Evolutionary conservation across 2,329 filamentous ascomycete species (phyloP), one percentile per base, ranked within the genome.

Genomic region (Penicillium freii): DNA sequence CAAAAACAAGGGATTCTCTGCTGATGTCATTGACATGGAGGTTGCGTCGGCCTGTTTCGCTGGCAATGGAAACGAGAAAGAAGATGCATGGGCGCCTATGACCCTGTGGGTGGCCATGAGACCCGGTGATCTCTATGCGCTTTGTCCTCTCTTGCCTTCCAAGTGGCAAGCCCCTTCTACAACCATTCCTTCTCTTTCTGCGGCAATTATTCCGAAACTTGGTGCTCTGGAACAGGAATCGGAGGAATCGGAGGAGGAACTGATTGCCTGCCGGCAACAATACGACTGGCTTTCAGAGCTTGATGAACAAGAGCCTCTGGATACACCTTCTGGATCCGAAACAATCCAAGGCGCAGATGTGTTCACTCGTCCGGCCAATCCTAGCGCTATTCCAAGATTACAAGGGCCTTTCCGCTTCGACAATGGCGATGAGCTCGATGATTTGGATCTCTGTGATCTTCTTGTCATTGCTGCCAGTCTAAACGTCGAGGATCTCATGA

Each of bases 101-200:
- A 97, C 94, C 0, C 81, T 99, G 11, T 99, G 93, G 91, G 80
- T 97, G 51, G 92, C 92, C n/a, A 99, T 97, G 89, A 86, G 86
- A 38, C 89, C 91, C 58, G 94, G 94, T 4, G 92, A 97, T 69
- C 84, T 97, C 6, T 99, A 99, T 70, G 92, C 93, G 1, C 79
- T 99, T 9, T 97, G 92, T 70, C 94, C 94, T 1, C 81, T 99
- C 40, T 80, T 99, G 33, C 94, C 94, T 0, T 86, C 87, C 51
- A 91, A 88, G 66, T 97, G 93, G 92, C 86, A 90, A 25, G 87
- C 89, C 25, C 87, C 88, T 15, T 82, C 87, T 1, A 88, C 89
- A 0, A 80, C 94, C 33, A 85, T 96, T 15, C 89, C 92, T 2
- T 92, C 91, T 0, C 81, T 97, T 23, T 91, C 90, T 0, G 87